These are phyloP conservation scores for Rhynchosporium secalis DNA, from an alignment of 2,329 filamentous ascomycete genomes.

Conservation along the genomic window DNA sequence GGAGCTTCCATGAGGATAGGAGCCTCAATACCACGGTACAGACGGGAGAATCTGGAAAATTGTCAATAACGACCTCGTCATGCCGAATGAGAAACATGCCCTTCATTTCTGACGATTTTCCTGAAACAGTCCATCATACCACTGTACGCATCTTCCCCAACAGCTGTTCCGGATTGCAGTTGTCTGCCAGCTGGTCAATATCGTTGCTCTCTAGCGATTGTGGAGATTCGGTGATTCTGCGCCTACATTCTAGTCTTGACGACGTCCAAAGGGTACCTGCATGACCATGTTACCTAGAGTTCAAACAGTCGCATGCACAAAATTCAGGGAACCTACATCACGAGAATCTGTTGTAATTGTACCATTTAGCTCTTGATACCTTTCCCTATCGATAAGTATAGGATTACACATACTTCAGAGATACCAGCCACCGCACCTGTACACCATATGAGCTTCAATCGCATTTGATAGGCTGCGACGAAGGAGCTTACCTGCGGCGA, in stretches of 20 bases:
- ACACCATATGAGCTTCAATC: slow-evolving; percentile 36
- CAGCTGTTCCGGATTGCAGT: slow-evolving; percentile 73
- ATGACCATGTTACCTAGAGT: slow-evolving; percentile 29
- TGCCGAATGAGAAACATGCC: slow-evolving; percentile 54
- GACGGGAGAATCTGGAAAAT: slow-evolving; percentile 68
- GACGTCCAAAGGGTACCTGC: slow-evolving; percentile 96
- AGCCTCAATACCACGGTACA: slow-evolving; percentile 94
- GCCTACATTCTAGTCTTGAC: slow-evolving; percentile 96
- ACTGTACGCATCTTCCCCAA: slow-evolving; percentile 83
- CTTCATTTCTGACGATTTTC: slow-evolving; percentile 96
- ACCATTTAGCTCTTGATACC: slow-evolving; percentile 27
- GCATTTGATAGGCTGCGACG: slow-evolving; percentile 28
- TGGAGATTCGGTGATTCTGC: not conserved
- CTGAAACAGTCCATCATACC: slow-evolving; percentile 98
- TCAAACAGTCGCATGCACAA: slow-evolving; percentile 12
- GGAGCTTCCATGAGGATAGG: slow-evolving; percentile 98
- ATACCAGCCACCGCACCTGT: slow-evolving; percentile 91
- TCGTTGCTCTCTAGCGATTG: not conserved
- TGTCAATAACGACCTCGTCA: slow-evolving; percentile 16
- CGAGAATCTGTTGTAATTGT: slow-evolving; percentile 65
- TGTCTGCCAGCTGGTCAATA: slow-evolving; percentile 57
- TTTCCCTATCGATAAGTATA: not conserved
- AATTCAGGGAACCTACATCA: slow-evolving; percentile 63
- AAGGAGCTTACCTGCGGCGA: slow-evolving; percentile 71
- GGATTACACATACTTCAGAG: slow-evolving; percentile 72